These are phyloP conservation scores for Pichia sp. DNA, from an alignment of 1,139 yeast genomes.

Conservation along the genomic window DNA sequence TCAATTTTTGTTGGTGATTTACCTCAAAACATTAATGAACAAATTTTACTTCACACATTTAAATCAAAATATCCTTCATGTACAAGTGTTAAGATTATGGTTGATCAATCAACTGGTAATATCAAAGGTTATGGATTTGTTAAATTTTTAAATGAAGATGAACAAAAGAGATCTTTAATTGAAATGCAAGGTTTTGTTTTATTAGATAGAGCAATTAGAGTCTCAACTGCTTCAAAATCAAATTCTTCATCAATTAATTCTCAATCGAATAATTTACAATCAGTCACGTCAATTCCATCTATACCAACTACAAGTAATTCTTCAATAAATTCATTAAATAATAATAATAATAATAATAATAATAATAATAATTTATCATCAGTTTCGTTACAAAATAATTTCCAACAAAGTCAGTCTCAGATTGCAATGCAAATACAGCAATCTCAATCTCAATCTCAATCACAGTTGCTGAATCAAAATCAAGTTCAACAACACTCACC, in stretches of 20 bases:
- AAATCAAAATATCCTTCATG: constrained; percentile 58
- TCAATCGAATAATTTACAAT: too few relatives aligned
- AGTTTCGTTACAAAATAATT: background rate
- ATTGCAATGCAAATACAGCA: background rate
- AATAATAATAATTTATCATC: background rate
- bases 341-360: background rate
- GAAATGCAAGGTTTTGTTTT: constrained; percentile 74
- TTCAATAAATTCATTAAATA: background rate
- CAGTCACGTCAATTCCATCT: background rate
- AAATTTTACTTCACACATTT: constrained; percentile 59
- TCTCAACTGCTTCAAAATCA: constrained; percentile 59
- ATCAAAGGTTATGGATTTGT: constrained; percentile 76
- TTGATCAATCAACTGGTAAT: constrained; percentile 68
- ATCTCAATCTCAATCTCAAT: constrained; percentile 29
- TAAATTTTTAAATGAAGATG: constrained; percentile 56
- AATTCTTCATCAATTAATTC: constrained; percentile 8
- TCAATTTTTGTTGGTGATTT: constrained; percentile 76
- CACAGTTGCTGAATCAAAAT: constrained; percentile 10
- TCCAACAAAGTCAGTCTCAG: background rate
- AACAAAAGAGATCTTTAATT: constrained; percentile 54
- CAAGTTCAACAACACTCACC: constrained; percentile 8
- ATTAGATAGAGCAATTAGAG: constrained; percentile 69
- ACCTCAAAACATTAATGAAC: constrained; percentile 67
- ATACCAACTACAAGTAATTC: background rate
- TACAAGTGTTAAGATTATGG: constrained; percentile 63